Evolutionary conservation across 345 rosid genomes (phyloP).

Genomic region (Ceriops zippeliana): DNA sequence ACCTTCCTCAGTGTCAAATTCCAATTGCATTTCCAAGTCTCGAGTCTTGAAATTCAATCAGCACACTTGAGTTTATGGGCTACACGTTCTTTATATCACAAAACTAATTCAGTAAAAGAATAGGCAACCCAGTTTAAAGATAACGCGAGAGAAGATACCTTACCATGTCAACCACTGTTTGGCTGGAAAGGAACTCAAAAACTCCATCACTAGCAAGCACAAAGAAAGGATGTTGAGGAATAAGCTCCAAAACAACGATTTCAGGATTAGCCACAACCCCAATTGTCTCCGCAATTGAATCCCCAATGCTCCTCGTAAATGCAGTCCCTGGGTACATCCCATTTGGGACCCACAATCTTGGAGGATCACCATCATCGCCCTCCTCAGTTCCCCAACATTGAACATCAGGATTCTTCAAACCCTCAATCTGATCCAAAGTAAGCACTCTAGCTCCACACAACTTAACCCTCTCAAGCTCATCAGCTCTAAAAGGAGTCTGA

Average conservation of each 20-base stretch:
- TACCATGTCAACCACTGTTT: conserved; percentile 97
- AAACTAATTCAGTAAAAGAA: too few species aligned
- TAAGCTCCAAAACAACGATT: conserved; percentile 78
- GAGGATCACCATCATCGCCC: conserved; percentile 96
- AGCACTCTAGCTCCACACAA: conserved; percentile 91
- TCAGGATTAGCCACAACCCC: conserved; percentile 98
- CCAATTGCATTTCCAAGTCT: not conserved
- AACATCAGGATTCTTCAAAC: conserved; percentile 86
- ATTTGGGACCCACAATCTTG: conserved; percentile 87
- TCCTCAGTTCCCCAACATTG: conserved; percentile 98
- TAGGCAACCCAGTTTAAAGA: not conserved
- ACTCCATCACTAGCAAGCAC: conserved; percentile 99
- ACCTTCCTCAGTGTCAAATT: not conserved
- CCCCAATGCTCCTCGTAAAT: conserved; percentile 94
- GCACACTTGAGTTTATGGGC: too few species aligned
- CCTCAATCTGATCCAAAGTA: conserved; percentile 97
- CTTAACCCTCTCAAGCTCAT: conserved; percentile 86
- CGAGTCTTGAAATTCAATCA: not conserved
- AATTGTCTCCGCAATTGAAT: conserved; percentile 85
- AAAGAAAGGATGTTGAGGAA: conserved; percentile 79
- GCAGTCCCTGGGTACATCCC: conserved; percentile 99
- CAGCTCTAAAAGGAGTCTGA: conserved; percentile 84
- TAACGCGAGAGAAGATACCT: conserved; percentile 30
- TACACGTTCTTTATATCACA: too few species aligned
- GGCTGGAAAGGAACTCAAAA: conserved; percentile 94